Evolutionary conservation across 805 yeast genomes (phyloP).

Genomic region (Teunomyces kruisii): DNA sequence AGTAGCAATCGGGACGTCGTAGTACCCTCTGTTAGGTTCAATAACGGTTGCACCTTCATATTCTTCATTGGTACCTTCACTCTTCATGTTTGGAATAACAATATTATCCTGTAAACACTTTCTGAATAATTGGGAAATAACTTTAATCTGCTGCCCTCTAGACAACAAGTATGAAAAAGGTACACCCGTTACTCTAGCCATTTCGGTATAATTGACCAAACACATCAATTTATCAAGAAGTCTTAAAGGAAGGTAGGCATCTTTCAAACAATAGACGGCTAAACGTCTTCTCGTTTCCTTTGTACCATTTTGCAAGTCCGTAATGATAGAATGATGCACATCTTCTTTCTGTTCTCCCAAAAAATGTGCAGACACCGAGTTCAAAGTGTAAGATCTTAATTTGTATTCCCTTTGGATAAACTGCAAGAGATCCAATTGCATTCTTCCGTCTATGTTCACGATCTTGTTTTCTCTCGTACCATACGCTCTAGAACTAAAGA

Average conservation of each 20-base stretch:
- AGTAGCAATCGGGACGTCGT: conserved; percentile 96
- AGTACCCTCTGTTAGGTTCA: conserved; percentile 94
- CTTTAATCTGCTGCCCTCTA: conserved; percentile 98
- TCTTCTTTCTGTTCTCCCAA: conserved; percentile 96
- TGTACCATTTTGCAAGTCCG: conserved; percentile 90
- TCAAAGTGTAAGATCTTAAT: conserved; percentile 88
- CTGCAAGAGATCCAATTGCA: conserved; percentile 91
- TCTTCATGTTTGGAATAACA: conserved; percentile 86
- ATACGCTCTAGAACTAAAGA: conserved; percentile 91
- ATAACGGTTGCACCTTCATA: conserved; percentile 99
- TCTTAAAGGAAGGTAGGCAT: conserved; percentile 88
- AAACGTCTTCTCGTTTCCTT: conserved; percentile 90
- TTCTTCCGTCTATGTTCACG: conserved; percentile 91
- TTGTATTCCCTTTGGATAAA: conserved; percentile 94
- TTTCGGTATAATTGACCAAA: conserved; percentile 93
- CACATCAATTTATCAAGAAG: conserved; percentile 93
- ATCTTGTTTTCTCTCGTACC: conserved; percentile 94
- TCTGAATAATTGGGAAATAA: conserved; percentile 89
- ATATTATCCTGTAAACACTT: conserved; percentile 85
- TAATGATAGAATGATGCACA: conserved; percentile 94
- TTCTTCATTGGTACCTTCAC: conserved; percentile 82
- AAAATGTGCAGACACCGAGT: conserved; percentile 93
- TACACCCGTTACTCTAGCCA: conserved; percentile 99
- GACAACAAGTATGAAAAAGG: conserved; percentile 87
- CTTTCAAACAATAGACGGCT: conserved; percentile 96